Percentiles rank a stretch among this genome's conserved stretches.
Evolutionary conservation across 139 green algal species (phyloP).

Genomic region (Chlamydomonas eustigma): DNA sequence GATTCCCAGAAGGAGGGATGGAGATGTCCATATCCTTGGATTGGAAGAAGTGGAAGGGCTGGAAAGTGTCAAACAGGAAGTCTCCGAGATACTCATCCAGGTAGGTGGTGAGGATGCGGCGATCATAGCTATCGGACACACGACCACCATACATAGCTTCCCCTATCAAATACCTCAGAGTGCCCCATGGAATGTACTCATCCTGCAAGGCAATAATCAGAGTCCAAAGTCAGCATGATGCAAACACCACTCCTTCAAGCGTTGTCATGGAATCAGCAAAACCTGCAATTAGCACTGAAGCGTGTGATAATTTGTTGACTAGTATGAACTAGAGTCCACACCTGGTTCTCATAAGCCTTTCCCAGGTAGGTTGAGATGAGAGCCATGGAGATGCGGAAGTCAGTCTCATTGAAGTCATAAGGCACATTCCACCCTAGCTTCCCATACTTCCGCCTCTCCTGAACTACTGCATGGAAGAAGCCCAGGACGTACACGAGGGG

Average conservation of each 20-base stretch:
- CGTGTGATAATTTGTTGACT: too few species aligned
- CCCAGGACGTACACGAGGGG: constrained; percentile 81
- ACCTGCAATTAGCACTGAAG: too few species aligned
- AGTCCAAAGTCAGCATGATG: too few species aligned
- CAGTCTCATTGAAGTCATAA: constrained; percentile 94
- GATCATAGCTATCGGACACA: constrained; percentile 78
- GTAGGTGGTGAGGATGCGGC: constrained; percentile 81
- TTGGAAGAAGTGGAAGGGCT: constrained; percentile 70
- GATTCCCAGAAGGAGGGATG: constrained; percentile 15
- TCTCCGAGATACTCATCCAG: constrained; percentile 89
- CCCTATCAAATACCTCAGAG: constrained; percentile 86
- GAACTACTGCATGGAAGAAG: constrained; percentile 88
- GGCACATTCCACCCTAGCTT: constrained; percentile 91
- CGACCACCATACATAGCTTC: constrained; percentile 75
- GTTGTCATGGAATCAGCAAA: too few species aligned
- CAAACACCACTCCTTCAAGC: too few species aligned
- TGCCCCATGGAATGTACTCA: constrained; percentile 74
- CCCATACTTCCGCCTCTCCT: constrained; percentile 88
- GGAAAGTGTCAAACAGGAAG: constrained; percentile 87
- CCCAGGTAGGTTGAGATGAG: constrained; percentile 79
- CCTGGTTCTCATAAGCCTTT: constrained; percentile 63
- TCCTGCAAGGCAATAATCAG: too few species aligned
- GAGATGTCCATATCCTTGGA: constrained; percentile 36
- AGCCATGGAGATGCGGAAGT: constrained; percentile 83
- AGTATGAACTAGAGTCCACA: neutral